Percentiles rank a stretch among this genome's conserved stretches.
Evolutionary conservation across 495 filamentous ascomycete genomes (phyloP).

Genomic region (Penicillium soppii): DNA sequence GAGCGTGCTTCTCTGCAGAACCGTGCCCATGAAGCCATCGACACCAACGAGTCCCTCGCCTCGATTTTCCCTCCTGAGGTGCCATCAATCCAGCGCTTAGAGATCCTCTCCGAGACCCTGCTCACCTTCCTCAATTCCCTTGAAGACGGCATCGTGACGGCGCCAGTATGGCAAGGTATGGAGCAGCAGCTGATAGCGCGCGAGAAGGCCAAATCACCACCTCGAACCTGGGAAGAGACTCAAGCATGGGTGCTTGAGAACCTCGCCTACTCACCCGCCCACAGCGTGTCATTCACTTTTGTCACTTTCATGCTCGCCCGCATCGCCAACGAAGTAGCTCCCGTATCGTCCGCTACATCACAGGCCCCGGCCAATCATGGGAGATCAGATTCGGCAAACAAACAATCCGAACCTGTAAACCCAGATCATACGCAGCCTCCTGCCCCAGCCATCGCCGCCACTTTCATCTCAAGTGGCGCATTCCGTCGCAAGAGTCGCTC

Average conservation of each 20-base stretch:
- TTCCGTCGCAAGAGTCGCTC: conserved; percentile 33
- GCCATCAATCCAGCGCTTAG: conserved; percentile 61
- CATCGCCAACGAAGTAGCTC: conserved; percentile 48
- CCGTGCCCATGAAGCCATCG: conserved; percentile 64
- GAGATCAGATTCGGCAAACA: conserved; percentile 8
- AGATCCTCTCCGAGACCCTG: conserved; percentile 66
- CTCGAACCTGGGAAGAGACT: conserved; percentile 58
- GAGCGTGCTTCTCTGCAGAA: conserved; percentile 34
- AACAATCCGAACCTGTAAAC: conserved; percentile 1
- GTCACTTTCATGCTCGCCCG: conserved; percentile 71
- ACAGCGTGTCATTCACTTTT: conserved; percentile 85
- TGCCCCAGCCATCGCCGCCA: conserved; percentile 25
- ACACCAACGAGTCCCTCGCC: conserved; percentile 59
- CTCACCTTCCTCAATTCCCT: conserved; percentile 69
- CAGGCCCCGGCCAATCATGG: background rate
- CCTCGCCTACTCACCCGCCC: conserved; percentile 66
- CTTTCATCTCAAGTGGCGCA: conserved; percentile 33
- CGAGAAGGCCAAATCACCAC: conserved; percentile 47
- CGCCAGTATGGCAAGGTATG: conserved; percentile 65
- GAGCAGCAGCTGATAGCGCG: conserved; percentile 58
- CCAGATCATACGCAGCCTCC: conserved; percentile 9
- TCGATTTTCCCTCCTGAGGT: conserved; percentile 58
- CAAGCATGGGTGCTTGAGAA: conserved; percentile 70
- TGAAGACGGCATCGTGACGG: conserved; percentile 71
- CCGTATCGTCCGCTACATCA: conserved; percentile 18